phyloP scores from a whole-genome alignment of 805 yeast species.

The Pichia nanzhaoensis region DNA sequence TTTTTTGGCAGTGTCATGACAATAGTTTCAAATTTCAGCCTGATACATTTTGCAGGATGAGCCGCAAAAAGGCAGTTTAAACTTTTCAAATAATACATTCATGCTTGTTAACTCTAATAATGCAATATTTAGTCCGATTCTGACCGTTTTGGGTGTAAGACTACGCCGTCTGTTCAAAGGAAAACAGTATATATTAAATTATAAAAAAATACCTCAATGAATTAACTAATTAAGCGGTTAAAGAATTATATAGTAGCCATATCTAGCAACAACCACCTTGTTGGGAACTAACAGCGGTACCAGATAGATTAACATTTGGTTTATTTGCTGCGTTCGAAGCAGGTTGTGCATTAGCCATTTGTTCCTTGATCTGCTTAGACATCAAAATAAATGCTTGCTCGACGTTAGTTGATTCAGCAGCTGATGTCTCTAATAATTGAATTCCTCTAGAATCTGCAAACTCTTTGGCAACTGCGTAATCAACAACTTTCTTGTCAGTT shows the following conservation, averaged over 20 bases:
- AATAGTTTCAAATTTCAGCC: too few species aligned
- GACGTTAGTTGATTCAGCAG: conserved; percentile 90
- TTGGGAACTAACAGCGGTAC: conserved; percentile 48
- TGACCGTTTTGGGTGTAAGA: too few species aligned
- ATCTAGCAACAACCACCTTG: conserved; percentile 43
- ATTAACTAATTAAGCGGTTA: too few species aligned
- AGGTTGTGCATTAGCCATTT: conserved; percentile 66
- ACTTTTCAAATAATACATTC: too few species aligned
- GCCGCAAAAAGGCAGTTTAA: too few species aligned
- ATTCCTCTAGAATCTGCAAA: conserved; percentile 93
- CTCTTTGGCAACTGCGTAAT: conserved; percentile 92
- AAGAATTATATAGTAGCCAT: not conserved
- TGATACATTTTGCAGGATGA: too few species aligned
- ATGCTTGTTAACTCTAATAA: too few species aligned
- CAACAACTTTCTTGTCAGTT: conserved; percentile 90
- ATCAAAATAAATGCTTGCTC: conserved; percentile 97
- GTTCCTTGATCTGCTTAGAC: conserved; percentile 97
- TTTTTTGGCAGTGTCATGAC: too few species aligned
- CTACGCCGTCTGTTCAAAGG: too few species aligned
- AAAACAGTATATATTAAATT: not conserved
- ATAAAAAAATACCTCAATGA: not conserved
- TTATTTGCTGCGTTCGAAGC: conserved; percentile 37
- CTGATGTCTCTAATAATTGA: conserved; percentile 94
- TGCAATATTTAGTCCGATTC: too few species aligned
- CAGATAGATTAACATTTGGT: conserved; percentile 65